Base-by-base conservation (phyloP, 768 basidiomycete genomes). In the Termitomyces sp. region DNA sequence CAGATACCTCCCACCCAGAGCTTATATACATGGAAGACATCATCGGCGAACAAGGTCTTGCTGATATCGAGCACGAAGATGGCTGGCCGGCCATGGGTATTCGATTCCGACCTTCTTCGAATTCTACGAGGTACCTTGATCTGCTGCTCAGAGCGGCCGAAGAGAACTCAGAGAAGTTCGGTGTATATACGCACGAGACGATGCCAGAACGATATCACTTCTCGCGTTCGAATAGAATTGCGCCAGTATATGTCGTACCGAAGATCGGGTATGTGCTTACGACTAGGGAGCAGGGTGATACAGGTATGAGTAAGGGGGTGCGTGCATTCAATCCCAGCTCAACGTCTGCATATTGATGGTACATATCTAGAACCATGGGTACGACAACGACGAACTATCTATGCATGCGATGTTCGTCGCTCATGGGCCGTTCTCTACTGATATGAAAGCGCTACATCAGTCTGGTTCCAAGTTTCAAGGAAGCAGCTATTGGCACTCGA, bases 331-430 rank as follows among this genome's bases (percentile, higher is more conserved):
- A 30, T 41, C 18, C 36, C 30, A 20, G 22, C n/a, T 22, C 14
- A 18, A 32, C 41, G 52, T 54, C 20, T 16, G 38, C 46, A 41
- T 28, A 20, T 43, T 43, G 20, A 43, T 45, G 32, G 30, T 49
- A 24, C 20, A 3, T 62, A 33, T n/a, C n/a, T 63, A 92, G 89
- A 93, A 86, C 59, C 94, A 97, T 64, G 94, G 94, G 6, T 97
- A 94, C 66, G 93, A 95, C 68, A 94, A 94, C 62, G 69, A 79
- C 18, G 83, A 86, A 43, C 65, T 75, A 13, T 76, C 87, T 6
- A 96, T 96, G 94, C 83, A 85, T 52, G 93, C 93, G 2, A 87
- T 92, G 67, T 95, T 96, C 70, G 86, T 96, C 57, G 93, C 92
- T 10, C 92, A 94, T 66, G 94, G 94, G 1, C 94, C 94, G 0